Evolutionary conservation across 1,284 basidiomycete species (phyloP).

Genomic region (Anthracocystis walkeri): DNA sequence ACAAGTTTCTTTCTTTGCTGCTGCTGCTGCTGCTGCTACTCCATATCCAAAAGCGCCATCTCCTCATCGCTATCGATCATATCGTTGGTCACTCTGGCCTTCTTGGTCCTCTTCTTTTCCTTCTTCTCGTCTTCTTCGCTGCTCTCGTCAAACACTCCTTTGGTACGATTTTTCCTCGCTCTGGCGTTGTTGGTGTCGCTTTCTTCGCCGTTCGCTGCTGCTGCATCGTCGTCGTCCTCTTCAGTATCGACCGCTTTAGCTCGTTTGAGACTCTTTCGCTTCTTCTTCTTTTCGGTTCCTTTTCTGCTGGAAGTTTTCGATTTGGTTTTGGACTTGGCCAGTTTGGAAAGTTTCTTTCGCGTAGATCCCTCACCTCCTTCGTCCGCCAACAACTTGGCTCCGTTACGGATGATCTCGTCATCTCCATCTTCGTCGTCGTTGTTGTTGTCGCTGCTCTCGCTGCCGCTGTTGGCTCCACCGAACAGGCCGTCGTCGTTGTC

Average conservation of each 20-base stretch:
- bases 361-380: conserved; percentile 33
- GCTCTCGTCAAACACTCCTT: conserved; percentile 39
- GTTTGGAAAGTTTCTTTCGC: conserved; percentile 31
- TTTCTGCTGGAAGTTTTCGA: conserved; percentile 15
- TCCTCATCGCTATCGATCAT: conserved; percentile 65
- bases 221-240: conserved; percentile 23
- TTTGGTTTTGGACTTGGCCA: conserved; percentile 26
- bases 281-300: conserved; percentile 41
- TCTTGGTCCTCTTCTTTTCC: conserved; percentile 37
- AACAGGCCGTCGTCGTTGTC: conserved; percentile 42
- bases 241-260: conserved; percentile 39
- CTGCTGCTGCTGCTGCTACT: no score
- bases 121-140: conserved; percentile 39
- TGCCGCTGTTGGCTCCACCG: conserved; percentile 27
- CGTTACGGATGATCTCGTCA: conserved; percentile 52
- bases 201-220: conserved; percentile 11
- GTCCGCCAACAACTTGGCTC: conserved; percentile 37
- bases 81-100: conserved; percentile 50
- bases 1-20: no score
- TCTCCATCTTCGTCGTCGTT: conserved; percentile 51
- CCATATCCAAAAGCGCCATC: conserved; percentile 53
- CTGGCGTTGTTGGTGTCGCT: conserved; percentile 19
- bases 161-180: conserved; percentile 33
- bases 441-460: conserved; percentile 26
- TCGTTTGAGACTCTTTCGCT: conserved; percentile 44